Evolutionary conservation across 352 stramenopile species (phyloP).

Genomic region (Globisporangium paddicum): DNA sequence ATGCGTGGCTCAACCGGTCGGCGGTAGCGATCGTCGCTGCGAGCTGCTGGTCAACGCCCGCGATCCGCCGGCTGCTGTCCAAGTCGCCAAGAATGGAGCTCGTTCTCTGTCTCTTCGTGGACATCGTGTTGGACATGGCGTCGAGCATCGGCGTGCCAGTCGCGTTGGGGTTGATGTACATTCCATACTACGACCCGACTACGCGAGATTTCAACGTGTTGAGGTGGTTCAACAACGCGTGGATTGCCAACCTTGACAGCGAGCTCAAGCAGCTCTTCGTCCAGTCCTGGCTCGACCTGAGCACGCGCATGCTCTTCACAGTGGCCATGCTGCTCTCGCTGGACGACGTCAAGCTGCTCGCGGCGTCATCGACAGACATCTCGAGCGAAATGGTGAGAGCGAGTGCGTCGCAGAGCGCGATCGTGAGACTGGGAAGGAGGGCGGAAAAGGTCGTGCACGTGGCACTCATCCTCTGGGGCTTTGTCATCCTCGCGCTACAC

Average conservation of each 20-base stretch:
- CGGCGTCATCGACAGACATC: neutral
- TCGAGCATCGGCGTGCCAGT: neutral
- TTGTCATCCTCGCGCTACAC: neutral
- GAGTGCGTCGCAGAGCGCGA: neutral
- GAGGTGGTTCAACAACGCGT: neutral
- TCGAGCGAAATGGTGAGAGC: neutral
- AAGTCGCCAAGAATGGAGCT: neutral
- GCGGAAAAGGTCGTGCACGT: neutral
- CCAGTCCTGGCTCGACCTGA: slow-evolving; percentile 9
- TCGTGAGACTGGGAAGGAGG: neutral
- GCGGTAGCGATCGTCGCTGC: no score
- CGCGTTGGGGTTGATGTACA: neutral
- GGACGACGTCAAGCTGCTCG: slow-evolving; percentile 13
- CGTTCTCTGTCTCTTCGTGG: slow-evolving; percentile 6
- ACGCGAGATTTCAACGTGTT: neutral
- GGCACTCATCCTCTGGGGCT: neutral
- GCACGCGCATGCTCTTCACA: slow-evolving; percentile 4
- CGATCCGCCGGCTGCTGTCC: neutral
- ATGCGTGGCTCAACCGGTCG: slow-evolving; percentile 8
- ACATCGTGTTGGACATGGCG: slow-evolving; percentile 2
- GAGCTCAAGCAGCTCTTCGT: slow-evolving; percentile 13
- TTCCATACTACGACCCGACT: neutral
- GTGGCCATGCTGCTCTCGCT: neutral
- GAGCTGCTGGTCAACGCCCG: neutral
- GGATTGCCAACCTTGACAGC: slow-evolving; percentile 5